phyloP scores from a whole-genome alignment of 106 monocot species.

The Dendrobium catenatum region DNA sequence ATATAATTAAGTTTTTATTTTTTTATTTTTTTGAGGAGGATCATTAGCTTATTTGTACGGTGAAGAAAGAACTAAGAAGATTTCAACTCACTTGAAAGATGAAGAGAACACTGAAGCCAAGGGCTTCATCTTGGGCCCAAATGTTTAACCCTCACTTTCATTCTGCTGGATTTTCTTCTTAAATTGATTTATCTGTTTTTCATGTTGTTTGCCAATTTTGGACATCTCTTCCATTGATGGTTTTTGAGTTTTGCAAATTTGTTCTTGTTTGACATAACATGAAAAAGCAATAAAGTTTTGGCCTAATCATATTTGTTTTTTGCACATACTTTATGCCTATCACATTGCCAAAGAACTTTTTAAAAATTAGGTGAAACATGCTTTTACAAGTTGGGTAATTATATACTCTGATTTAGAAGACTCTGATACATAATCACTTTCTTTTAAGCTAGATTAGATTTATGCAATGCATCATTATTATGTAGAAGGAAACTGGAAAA shows the following conservation, averaged over 20 bases:
- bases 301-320: background rate
- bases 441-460: background rate
- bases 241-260: background rate
- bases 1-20: background rate
- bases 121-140: background rate
- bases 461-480: background rate
- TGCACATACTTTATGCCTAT: background rate
- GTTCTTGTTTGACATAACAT: background rate
- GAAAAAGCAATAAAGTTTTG: background rate
- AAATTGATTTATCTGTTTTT: background rate
- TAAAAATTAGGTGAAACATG: background rate
- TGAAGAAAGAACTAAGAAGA: background rate
- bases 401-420: background rate
- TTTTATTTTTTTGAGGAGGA: background rate
- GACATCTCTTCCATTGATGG: background rate
- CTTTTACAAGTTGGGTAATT: background rate
- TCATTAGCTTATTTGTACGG: background rate
- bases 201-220: background rate
- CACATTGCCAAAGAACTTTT: background rate
- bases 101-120: background rate
- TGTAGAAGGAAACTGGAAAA: background rate
- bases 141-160: background rate
- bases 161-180: constrained; percentile 1
- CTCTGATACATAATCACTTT: background rate
- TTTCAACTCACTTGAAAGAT: background rate